Evolutionary conservation across 2,329 filamentous ascomycete species (phyloP).

Genomic region (Apiospora rasikravindrae): DNA sequence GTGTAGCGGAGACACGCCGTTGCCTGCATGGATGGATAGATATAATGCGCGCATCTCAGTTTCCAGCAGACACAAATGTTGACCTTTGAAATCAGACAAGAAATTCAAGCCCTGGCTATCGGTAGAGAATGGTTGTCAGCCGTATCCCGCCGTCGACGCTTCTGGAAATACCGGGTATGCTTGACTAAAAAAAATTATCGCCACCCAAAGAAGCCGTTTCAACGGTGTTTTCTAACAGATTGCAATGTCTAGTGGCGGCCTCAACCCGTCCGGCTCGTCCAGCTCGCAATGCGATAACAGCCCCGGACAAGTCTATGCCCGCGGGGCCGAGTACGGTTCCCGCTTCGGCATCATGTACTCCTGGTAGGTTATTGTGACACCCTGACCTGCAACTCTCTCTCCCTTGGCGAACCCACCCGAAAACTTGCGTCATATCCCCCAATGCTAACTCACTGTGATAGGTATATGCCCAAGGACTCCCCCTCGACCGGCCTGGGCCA

Average conservation of each 20-base stretch:
- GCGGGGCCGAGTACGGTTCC: conserved; percentile 34
- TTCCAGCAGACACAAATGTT: neutral
- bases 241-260: conserved; percentile 33
- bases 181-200: neutral
- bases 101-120: conserved; percentile 60
- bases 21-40: neutral
- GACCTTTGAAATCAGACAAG: conserved; percentile 38
- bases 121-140: conserved; percentile 61
- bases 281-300: conserved; percentile 35
- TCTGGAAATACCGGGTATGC: conserved; percentile 43
- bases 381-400: neutral
- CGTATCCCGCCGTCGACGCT: conserved; percentile 61
- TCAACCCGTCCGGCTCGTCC: conserved; percentile 33
- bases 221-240: conserved; percentile 18
- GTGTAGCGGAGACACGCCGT: neutral
- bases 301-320: conserved; percentile 42
- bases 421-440: too few relatives aligned
- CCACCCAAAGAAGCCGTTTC: conserved; percentile 1
- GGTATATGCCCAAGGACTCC: conserved; percentile 49
- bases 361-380: conserved; percentile 29
- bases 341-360: conserved; percentile 41
- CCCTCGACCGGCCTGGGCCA: conserved; percentile 42
- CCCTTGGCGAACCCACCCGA: too few relatives aligned
- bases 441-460: neutral
- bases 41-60: neutral